Conservation (phyloP, 352 stramenopile genomes). For the Pythium insidiosum region DNA sequence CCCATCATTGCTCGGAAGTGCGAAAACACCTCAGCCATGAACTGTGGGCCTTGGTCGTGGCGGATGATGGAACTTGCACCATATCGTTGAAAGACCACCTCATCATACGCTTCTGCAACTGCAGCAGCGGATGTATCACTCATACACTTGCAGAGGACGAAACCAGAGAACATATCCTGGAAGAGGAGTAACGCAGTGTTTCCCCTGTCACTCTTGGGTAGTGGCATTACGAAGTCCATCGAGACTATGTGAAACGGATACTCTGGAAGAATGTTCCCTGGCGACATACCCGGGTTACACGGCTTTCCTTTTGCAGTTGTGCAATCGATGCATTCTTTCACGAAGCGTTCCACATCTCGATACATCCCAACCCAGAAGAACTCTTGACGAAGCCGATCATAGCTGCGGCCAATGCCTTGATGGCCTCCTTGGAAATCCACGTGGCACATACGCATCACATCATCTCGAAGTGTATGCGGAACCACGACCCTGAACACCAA, state of each 20-base stretch:
- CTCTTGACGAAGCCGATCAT: constrained; percentile 1
- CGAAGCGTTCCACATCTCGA: constrained; percentile 3
- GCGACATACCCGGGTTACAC: not conserved
- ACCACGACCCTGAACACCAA: constrained; percentile 3
- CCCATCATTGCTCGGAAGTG: constrained; percentile 7
- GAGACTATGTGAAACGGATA: constrained; percentile 14
- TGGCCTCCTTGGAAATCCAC: constrained; percentile 6
- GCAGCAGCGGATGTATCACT: constrained; percentile 1
- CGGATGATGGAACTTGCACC: constrained; percentile 7
- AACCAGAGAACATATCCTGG: constrained; percentile 10
- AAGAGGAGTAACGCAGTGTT: constrained; percentile 13
- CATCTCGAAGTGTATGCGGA: not conserved
- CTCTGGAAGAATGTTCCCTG: constrained; percentile 8
- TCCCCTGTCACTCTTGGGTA: constrained; percentile 5
- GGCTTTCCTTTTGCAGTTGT: constrained; percentile 1
- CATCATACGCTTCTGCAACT: no score
- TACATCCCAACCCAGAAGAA: constrained; percentile 16
- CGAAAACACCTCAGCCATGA: constrained; percentile 13
- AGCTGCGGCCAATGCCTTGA: constrained; percentile 9
- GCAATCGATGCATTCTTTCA: constrained; percentile 10
- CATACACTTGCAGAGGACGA: constrained; percentile 12
- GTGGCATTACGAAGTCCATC: constrained; percentile 15
- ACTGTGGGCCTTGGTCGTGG: constrained; percentile 10
- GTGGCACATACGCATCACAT: constrained; percentile 7
- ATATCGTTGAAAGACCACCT: constrained; percentile 14